Conservation (phyloP, 306 rosid species). For the Fagus crenata region DNA sequence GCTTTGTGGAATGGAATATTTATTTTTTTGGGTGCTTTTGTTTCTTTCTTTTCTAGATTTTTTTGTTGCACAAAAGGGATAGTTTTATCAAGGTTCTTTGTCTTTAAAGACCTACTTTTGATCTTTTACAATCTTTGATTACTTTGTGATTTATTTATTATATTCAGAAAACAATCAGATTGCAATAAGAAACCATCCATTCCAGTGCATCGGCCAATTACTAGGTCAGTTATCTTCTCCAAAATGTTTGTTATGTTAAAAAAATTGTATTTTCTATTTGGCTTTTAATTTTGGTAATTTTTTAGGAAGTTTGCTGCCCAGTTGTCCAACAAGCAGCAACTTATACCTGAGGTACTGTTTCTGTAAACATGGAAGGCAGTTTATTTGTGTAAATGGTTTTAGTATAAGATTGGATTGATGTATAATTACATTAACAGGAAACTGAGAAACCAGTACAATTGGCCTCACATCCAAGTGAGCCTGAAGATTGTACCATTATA, state of each 20-base stretch:
- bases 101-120: not conserved
- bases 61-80: too few relatives aligned
- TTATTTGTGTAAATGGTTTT: not conserved
- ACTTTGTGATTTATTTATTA: constrained; percentile 3
- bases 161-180: constrained; percentile 29
- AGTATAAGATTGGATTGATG: constrained; percentile 10
- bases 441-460: constrained; percentile 21
- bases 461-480: constrained; percentile 28
- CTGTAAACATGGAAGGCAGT: not conserved
- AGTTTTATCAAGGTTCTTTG: too few relatives aligned
- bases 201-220: constrained; percentile 38
- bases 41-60: not conserved
- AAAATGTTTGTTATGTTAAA: not conserved
- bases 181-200: constrained; percentile 26
- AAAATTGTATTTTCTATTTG: not conserved
- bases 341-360: constrained; percentile 26
- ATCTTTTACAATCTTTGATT: not conserved
- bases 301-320: constrained; percentile 48
- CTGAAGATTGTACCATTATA: constrained; percentile 32
- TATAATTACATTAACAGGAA: constrained; percentile 17
- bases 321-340: constrained; percentile 38
- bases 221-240: constrained; percentile 28
- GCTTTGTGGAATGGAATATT: not conserved
- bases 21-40: not conserved
- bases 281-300: not conserved